Evolutionary conservation across 2,329 filamentous ascomycete species (phyloP).

Genomic region (Ceratocystis cacaofunesta): DNA sequence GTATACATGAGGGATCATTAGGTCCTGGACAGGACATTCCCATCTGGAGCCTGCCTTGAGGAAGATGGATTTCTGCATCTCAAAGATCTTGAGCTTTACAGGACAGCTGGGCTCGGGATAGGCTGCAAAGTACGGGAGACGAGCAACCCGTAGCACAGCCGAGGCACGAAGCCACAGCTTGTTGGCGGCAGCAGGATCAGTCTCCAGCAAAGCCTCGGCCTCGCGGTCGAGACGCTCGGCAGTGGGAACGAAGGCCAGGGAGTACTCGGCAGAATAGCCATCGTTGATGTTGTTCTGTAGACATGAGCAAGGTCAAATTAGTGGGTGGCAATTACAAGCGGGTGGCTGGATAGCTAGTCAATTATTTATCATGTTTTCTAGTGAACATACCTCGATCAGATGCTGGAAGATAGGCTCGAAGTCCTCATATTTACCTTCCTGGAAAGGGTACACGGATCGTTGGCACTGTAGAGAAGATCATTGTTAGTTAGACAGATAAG

Average conservation of each 20-base stretch:
- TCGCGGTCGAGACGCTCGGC: constrained; percentile 41
- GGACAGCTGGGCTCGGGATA: constrained; percentile 28
- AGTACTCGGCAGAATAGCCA: constrained; percentile 50
- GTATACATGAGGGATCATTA: constrained; percentile 44
- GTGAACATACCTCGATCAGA: constrained; percentile 37
- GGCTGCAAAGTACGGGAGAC: constrained; percentile 46
- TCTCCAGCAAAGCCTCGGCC: constrained; percentile 36
- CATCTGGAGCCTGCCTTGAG: constrained; percentile 40
- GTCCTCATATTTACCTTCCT: constrained; percentile 53
- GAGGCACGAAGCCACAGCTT: constrained; percentile 55
- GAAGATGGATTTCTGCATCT: constrained; percentile 48
- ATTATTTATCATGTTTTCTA: too few species aligned
- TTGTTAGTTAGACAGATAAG: background rate
- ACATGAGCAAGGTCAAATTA: background rate
- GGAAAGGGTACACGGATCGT: constrained; percentile 57
- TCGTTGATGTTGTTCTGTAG: constrained; percentile 43
- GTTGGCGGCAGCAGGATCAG: constrained; percentile 38
- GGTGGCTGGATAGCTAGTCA: background rate
- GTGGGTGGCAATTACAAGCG: background rate
- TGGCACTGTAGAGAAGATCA: constrained; percentile 27
- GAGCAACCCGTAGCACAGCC: constrained; percentile 56
- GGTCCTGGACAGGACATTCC: constrained; percentile 44
- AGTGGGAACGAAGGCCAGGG: constrained; percentile 44
- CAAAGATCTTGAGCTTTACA: constrained; percentile 48
- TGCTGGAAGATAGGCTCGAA: constrained; percentile 54